phyloP scores from a whole-genome alignment of 2,329 filamentous ascomycete genomes.

The Monilinia laxa region DNA sequence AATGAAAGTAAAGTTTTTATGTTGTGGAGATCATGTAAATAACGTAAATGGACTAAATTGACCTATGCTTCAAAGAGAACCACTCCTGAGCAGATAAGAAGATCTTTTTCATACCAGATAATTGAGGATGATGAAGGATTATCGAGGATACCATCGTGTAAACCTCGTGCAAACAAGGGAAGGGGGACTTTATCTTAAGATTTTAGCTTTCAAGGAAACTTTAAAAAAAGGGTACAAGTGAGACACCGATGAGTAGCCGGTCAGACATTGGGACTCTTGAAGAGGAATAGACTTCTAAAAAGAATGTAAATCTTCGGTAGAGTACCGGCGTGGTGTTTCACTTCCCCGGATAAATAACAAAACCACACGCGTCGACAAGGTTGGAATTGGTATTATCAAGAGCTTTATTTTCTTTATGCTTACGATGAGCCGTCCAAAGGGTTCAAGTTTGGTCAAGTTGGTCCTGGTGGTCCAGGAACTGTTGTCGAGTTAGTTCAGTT shows the following conservation, averaged over 20 bases:
- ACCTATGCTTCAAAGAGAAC: background rate
- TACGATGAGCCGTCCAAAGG: background rate
- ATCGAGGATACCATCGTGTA: background rate
- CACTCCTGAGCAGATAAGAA: background rate
- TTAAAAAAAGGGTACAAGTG: background rate
- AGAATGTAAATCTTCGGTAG: constrained; percentile 1
- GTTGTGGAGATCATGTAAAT: constrained; percentile 2
- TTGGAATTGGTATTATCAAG: constrained; percentile 1
- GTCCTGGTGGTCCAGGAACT: no score
- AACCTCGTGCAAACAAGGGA: background rate
- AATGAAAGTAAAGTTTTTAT: constrained; percentile 2
- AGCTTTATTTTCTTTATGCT: background rate
- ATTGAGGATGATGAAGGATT: background rate
- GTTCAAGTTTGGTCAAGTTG: no score
- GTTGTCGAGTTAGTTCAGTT: no score
- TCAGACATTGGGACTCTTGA: background rate
- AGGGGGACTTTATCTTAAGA: background rate
- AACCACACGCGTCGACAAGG: constrained; percentile 6
- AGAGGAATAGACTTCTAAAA: background rate
- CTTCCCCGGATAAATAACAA: background rate
- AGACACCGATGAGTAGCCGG: constrained; percentile 4
- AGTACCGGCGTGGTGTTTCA: constrained; percentile 13
- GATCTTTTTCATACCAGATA: background rate
- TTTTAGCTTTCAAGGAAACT: background rate
- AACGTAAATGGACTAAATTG: background rate